A percentile compares a stretch with the other conserved stretches of the same genome.
Evolutionary conservation across 164 flowering plant genomes (phyloP).

Genomic region (Magnolia kwangsiensis): DNA sequence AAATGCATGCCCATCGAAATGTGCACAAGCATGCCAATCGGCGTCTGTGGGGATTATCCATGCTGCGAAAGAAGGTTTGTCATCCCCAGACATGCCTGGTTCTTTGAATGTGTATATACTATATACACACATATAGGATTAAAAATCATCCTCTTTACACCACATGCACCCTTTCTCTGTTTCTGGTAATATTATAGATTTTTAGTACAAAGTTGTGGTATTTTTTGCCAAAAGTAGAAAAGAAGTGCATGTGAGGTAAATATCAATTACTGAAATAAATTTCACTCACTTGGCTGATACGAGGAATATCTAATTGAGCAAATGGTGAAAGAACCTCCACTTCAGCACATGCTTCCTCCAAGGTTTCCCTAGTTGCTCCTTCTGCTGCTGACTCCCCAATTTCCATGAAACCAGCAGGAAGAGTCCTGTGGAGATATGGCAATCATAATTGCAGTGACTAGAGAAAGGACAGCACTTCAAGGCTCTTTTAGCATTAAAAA

Average conservation of each 20-base stretch:
- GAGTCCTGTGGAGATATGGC: constrained; percentile 56
- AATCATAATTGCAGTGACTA: background rate
- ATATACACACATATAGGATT: too few species aligned
- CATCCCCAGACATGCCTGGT: too few species aligned
- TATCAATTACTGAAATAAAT: background rate
- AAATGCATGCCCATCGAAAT: background rate
- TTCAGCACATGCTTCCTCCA: constrained; percentile 94
- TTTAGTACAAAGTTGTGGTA: too few species aligned
- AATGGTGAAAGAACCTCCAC: constrained; percentile 84
- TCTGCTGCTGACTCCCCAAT: constrained; percentile 93
- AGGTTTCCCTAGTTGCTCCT: constrained; percentile 92
- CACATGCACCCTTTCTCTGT: too few species aligned
- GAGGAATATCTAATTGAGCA: constrained; percentile 92
- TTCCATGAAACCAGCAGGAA: constrained; percentile 98
- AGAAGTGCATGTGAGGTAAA: too few species aligned
- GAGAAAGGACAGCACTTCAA: background rate
- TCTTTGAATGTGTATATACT: too few species aligned
- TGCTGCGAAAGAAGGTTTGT: background rate
- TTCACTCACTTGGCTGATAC: constrained; percentile 76
- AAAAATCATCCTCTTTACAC: too few species aligned
- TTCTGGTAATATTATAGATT: too few species aligned
- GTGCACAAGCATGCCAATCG: background rate
- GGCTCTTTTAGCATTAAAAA: background rate
- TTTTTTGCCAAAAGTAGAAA: too few species aligned
- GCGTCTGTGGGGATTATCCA: background rate